Evolutionary conservation across 345 rosid genomes (phyloP).

Genomic region (Kernera saxatilis): DNA sequence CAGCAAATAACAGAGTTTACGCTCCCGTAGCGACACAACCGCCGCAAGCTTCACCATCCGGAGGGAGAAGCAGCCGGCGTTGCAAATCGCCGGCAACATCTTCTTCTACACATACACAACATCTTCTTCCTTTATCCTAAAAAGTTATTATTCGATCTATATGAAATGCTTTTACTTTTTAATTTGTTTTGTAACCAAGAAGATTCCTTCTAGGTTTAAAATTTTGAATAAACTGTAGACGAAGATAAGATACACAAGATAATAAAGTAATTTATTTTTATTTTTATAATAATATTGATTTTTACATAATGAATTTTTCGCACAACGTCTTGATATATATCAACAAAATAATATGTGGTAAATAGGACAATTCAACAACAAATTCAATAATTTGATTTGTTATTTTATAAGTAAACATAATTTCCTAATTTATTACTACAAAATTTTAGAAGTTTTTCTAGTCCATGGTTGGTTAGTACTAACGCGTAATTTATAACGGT

Average conservation of each 20-base stretch:
- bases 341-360: background rate
- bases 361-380: background rate
- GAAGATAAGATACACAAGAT: background rate
- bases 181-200: background rate
- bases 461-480: background rate
- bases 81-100: conserved; percentile 63
- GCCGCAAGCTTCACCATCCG: conserved; percentile 35
- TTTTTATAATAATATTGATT: background rate
- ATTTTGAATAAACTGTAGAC: conserved; percentile 8
- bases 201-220: background rate
- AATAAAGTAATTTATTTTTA: background rate
- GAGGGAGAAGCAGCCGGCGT: conserved; percentile 40
- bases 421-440: background rate
- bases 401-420: background rate
- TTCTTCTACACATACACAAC: conserved; percentile 61
- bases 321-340: background rate
- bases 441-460: background rate
- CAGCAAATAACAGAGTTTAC: conserved; percentile 33
- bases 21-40: conserved; percentile 48
- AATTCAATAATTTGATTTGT: background rate
- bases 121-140: conserved; percentile 33
- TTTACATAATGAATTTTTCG: background rate
- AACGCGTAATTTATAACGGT: background rate
- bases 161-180: background rate
- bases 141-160: background rate